Evolutionary conservation across 768 basidiomycete species (phyloP), one percentile per base, ranked within the genome.

Genomic region (Tulasnella sp.): DNA sequence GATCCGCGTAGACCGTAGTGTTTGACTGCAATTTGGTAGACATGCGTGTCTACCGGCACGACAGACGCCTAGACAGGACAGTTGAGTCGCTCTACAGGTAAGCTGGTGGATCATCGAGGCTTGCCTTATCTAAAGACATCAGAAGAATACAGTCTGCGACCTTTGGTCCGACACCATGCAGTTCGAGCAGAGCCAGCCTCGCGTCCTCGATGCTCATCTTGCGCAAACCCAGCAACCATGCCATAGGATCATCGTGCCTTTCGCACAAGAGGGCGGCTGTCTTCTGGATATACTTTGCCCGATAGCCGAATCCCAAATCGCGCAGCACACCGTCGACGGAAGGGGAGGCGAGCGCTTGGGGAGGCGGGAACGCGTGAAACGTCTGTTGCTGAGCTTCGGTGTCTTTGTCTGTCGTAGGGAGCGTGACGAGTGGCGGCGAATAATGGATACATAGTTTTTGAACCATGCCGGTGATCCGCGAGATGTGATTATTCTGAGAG

Each of bases 401-500:
- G n/a, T n/a, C n/a, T n/a, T n/a, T 7, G 41, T 12, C 31, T 45
- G 5, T 73, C 75, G 69, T 65, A 2, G 72, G 69, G 4, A 79
- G 67, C 2, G 79, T 76, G 27, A 92, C 68, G 15, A 93, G 73
- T 22, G 80, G 73, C 11, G 81, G 75, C 1, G 92, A 92, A 67
- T 83, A 96, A 21, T 85, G 76, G 17, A 71, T 76, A 69, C 88
- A 90, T 12, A 98, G 79, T 19, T 80, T 77, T 62, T 89, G 85
- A 27, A 98, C 83, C 86, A 98, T 92, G 59, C 86, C 87, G 15
- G 90, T 87, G 65, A 99, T 99, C 4, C 96, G 87, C 4, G 81
- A 72, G 52, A 99, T 98, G 65, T 98, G 92, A 70, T 98, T 98
- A 67, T 97, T 97, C 2, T 91, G 89, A 2, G 92, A 96, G 68